These are phyloP conservation scores for Whalleya microplaca DNA, from an alignment of 2,329 filamentous ascomycete genomes.

Conservation along the genomic window DNA sequence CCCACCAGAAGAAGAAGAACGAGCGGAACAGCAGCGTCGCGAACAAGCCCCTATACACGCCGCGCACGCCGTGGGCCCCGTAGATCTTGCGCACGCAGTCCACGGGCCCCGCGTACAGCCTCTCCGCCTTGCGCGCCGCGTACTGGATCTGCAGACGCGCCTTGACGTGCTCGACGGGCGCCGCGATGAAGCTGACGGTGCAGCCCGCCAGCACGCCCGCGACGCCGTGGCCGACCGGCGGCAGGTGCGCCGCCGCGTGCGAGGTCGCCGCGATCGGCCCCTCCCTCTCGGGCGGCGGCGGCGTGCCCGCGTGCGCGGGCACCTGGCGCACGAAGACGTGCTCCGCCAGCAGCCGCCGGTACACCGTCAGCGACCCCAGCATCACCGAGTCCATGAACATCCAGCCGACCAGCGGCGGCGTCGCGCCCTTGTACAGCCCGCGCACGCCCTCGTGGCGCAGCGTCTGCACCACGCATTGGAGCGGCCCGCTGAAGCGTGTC, in stretches of 20 bases:
- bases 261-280: slow-evolving; percentile 30
- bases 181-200: slow-evolving; percentile 91
- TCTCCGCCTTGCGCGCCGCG: slow-evolving; percentile 73
- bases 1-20: slow-evolving; percentile 99
- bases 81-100: slow-evolving; percentile 78
- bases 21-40: slow-evolving; percentile 87
- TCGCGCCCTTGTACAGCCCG: slow-evolving; percentile 93
- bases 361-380: slow-evolving; percentile 89
- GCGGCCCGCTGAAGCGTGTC: slow-evolving; percentile 79
- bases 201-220: slow-evolving; percentile 85
- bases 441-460: slow-evolving; percentile 80
- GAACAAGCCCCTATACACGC: slow-evolving; percentile 82
- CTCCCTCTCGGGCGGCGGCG: slow-evolving; percentile 38
- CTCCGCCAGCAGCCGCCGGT: slow-evolving; percentile 81
- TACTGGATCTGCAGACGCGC: slow-evolving; percentile 95
- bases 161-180: slow-evolving; percentile 94
- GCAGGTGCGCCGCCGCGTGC: slow-evolving; percentile 55
- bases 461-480: slow-evolving; percentile 85
- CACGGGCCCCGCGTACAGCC: slow-evolving; percentile 83
- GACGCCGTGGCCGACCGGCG: slow-evolving; percentile 80
- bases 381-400: slow-evolving; percentile 96
- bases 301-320: slow-evolving; percentile 42
- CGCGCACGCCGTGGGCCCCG: slow-evolving; percentile 72
- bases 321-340: slow-evolving; percentile 69
- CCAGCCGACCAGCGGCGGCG: slow-evolving; percentile 92